Evolutionary conservation across 352 stramenopile species (phyloP), one percentile per base, ranked within the genome.

Genomic region (Pythium volutum): DNA sequence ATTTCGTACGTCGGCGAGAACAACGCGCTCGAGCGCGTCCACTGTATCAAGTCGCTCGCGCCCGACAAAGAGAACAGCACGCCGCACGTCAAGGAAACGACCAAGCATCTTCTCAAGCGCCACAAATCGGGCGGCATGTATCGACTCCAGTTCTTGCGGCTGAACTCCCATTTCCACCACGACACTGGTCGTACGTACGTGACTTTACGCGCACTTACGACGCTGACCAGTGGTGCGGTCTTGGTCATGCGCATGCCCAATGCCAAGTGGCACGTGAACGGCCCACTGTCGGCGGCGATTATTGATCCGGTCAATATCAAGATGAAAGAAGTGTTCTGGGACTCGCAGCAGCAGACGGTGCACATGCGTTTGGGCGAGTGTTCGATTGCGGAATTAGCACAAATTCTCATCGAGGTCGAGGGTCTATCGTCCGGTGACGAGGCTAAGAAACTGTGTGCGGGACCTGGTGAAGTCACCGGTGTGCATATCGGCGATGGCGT

Each of bases 91-190:
- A 70, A 67, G 0, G 53, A 74, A 18, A 66, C 81, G 3, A 56
- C 34, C 15, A 41, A 62, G 15, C 74, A 67, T 25, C 64, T 84
- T 9, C 46, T 39, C 11, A 33, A 65, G 18, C 79, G 73, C 26
- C 64, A 75, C 14, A 74, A 74, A 33, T 78, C 71, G 0, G 62
- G 66, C 1, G 49, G 59, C 11, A 67, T 62, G 38, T 87, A 85
- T 52, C 67, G 70, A n/a, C 63, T 87, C 7, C 64, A 85, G 62
- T 87, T 87, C 57, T 56, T 87, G 36, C 67, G 75, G 1, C 46
- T 87, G 12, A 80, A 76, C n/a, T 78, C 77, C 22, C 74, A 79
- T 52, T 85, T 82, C 52, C 76, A 79, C 42, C 69, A 84, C 43
- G 66, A 83, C 9, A 69, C 71, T 0, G 73, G 66, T 0, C 71